Percentiles rank a stretch among this genome's conserved stretches.
phyloP scores from a whole-genome alignment of 1,284 basidiomycete species.

The Boletellus sp. region DNA sequence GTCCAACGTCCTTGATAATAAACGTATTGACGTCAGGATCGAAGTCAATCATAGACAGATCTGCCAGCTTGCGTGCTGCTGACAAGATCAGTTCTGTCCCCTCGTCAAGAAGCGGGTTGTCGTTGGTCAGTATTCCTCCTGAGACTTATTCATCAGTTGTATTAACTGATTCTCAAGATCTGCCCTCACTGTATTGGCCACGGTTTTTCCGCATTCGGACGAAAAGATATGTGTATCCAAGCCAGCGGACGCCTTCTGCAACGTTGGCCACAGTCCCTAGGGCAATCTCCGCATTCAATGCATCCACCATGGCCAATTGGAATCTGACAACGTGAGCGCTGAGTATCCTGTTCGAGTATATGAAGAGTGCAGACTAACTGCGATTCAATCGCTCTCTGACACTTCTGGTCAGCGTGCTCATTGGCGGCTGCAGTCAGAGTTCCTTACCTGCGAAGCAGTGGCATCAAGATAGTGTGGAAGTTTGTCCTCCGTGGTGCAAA shows the following conservation, averaged over 20 bases:
- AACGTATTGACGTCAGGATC: conserved; percentile 67
- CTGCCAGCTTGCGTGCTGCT: conserved; percentile 73
- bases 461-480: conserved; percentile 89
- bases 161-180: not conserved
- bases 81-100: conserved; percentile 69
- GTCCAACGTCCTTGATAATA: conserved; percentile 81
- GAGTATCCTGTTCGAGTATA: conserved; percentile 3
- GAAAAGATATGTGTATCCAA: conserved; percentile 96
- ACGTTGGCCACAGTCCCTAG: conserved; percentile 92
- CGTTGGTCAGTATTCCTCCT: conserved; percentile 69
- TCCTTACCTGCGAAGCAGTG: conserved; percentile 77
- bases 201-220: conserved; percentile 96
- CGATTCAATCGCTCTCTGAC: conserved; percentile 92
- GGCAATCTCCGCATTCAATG: conserved; percentile 94
- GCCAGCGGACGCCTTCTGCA: conserved; percentile 89
- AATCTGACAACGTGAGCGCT: conserved; percentile 53
- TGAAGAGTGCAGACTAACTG: conserved; percentile 50
- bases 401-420: conserved; percentile 5
- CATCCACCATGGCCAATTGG: conserved; percentile 82
- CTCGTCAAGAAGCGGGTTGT: conserved; percentile 76
- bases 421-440: not conserved
- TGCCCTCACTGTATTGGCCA: conserved; percentile 73
- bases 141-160: conserved; percentile 59
- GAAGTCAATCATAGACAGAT: conserved; percentile 82
- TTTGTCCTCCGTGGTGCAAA: conserved; percentile 93